Percentiles rank a stretch among this genome's conserved stretches.
Evolutionary conservation across 2,329 filamentous ascomycete species (phyloP).

Genomic region (Botrytis medusae): DNA sequence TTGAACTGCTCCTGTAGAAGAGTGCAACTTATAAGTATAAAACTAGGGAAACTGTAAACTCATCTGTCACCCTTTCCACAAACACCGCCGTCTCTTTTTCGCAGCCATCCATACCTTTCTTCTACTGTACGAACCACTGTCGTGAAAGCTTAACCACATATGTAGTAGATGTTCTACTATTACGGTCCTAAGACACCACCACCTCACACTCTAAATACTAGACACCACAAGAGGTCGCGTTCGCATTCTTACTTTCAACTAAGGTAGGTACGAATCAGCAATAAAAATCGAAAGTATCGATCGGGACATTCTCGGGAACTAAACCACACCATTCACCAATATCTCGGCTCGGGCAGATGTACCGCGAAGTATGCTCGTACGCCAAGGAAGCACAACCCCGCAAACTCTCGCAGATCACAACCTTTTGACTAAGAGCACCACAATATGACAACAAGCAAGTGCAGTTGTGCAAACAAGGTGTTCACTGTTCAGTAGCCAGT

Average conservation of each 20-base stretch:
- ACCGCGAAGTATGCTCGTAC: background rate
- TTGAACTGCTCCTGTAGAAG: background rate
- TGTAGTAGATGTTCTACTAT: background rate
- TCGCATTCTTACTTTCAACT: background rate
- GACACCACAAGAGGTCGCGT: background rate
- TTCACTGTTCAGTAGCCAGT: background rate
- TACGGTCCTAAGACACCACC: background rate
- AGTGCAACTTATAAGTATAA: background rate
- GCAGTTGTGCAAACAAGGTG: background rate
- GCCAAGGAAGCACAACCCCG: constrained; percentile 7
- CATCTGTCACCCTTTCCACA: background rate
- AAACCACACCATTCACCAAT: background rate
- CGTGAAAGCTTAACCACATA: background rate
- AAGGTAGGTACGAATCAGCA: background rate
- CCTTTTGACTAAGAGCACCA: background rate
- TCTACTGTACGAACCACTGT: background rate
- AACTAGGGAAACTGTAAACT: background rate
- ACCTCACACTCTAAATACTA: background rate
- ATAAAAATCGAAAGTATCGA: background rate
- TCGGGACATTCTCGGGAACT: background rate
- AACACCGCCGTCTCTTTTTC: background rate
- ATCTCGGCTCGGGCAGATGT: constrained; percentile 4
- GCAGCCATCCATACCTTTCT: background rate
- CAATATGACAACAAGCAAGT: background rate
- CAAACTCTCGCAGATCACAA: constrained; percentile 1